A percentile compares a stretch with the other conserved stretches of the same genome.
Evolutionary conservation across 2,329 filamentous ascomycete genomes (phyloP).

Genomic region (Paracorniculantispora psalliotae): DNA sequence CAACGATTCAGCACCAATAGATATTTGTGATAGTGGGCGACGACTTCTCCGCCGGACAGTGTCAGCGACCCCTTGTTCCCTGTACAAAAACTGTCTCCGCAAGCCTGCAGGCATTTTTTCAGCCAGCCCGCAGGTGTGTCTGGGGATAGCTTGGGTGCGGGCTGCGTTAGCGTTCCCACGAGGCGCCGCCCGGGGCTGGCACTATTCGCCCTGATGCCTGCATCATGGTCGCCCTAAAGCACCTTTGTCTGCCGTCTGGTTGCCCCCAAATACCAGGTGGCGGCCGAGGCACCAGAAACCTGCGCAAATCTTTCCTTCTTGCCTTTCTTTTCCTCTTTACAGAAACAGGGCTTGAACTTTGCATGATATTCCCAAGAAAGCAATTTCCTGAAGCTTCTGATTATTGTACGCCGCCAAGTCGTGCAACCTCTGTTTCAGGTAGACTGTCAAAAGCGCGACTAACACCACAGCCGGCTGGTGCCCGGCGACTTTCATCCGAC

Average conservation of each 20-base stretch:
- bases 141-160: constrained; percentile 1
- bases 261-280: constrained; percentile 2
- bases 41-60: not conserved
- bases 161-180: constrained; percentile 12
- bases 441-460: not conserved
- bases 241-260: too few relatives aligned
- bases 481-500: not conserved
- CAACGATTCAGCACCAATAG: constrained; percentile 9
- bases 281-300: not conserved
- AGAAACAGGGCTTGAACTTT: not conserved
- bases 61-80: not conserved
- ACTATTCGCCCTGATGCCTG: not conserved
- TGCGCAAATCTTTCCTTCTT: not conserved
- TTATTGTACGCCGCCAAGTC: not conserved
- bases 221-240: not conserved
- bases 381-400: too few relatives aligned
- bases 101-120: not conserved
- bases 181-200: constrained; percentile 6
- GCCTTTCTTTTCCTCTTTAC: not conserved
- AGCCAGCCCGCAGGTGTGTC: not conserved
- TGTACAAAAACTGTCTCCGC: too few relatives aligned
- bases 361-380: not conserved
- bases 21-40: constrained; percentile 2
- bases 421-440: not conserved
- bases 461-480: not conserved